phyloP scores from a whole-genome alignment of 345 rosid species.

The Brassica cretica region DNA sequence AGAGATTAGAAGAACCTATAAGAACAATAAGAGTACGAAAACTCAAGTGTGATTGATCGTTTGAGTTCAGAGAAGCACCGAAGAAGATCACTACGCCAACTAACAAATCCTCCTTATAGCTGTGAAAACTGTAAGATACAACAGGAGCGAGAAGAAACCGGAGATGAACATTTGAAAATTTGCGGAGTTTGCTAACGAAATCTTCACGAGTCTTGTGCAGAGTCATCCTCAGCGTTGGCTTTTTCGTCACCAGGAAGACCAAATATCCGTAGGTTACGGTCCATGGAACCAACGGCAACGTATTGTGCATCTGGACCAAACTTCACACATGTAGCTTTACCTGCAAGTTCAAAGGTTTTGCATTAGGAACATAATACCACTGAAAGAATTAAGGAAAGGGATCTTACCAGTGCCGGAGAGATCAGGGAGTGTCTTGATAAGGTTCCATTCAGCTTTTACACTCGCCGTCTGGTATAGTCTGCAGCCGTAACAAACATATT shows the following conservation, averaged over 20 bases:
- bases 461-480: constrained; percentile 89
- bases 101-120: neutral
- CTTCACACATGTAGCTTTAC: constrained; percentile 68
- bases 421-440: constrained; percentile 83
- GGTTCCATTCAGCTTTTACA: constrained; percentile 94
- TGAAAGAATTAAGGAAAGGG: neutral
- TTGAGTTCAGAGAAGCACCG: neutral
- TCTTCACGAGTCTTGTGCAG: constrained; percentile 47
- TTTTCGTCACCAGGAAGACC: constrained; percentile 63
- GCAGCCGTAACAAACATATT: constrained; percentile 27
- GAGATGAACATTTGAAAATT: neutral
- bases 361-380: neutral
- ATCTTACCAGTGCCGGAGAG: constrained; percentile 86
- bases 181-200: constrained; percentile 1
- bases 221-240: constrained; percentile 14
- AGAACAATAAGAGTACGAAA: neutral
- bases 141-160: neutral
- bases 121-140: constrained; percentile 21
- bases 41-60: constrained; percentile 12
- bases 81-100: constrained; percentile 15
- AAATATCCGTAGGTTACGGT: constrained; percentile 80
- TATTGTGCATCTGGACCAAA: constrained; percentile 85
- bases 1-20: constrained; percentile 14
- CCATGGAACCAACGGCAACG: constrained; percentile 90
- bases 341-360: constrained; percentile 39